These are phyloP conservation scores for Pycnococcus provasolii DNA, from an alignment of 139 green algal genomes.

Conservation along the genomic window DNA sequence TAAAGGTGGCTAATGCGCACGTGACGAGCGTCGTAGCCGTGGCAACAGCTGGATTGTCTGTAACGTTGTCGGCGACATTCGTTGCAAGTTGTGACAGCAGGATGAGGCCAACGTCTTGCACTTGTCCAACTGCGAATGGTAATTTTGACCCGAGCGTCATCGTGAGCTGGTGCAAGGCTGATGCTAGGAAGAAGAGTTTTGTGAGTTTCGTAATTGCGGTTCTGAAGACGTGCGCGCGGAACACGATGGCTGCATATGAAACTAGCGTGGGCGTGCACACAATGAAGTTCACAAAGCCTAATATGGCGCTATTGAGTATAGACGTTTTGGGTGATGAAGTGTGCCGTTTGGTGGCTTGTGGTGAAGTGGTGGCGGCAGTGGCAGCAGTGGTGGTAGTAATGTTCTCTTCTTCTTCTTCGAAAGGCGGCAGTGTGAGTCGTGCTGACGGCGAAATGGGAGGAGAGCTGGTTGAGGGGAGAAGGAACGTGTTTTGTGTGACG, in stretches of 20 bases:
- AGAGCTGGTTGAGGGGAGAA: too few relatives aligned
- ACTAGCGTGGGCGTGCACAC: slow-evolving; percentile 61
- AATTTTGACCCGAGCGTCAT: slow-evolving; percentile 46
- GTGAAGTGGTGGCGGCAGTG: too few relatives aligned
- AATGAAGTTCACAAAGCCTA: slow-evolving; percentile 48
- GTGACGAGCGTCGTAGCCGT: slow-evolving; percentile 51
- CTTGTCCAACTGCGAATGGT: slow-evolving; percentile 63
- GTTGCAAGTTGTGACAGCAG: slow-evolving; percentile 63
- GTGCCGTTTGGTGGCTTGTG: too few relatives aligned
- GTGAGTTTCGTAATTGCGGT: background rate
- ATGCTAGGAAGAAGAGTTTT: slow-evolving; percentile 36
- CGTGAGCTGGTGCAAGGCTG: slow-evolving; percentile 53
- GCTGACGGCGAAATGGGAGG: too few relatives aligned
- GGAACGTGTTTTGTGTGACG: too few relatives aligned
- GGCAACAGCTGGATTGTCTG: slow-evolving; percentile 11
- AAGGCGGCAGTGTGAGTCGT: too few relatives aligned
- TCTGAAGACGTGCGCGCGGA: slow-evolving; percentile 32
- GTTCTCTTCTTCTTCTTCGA: too few relatives aligned
- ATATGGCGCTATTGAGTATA: background rate
- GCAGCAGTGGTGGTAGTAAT: too few relatives aligned
- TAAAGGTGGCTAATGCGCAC: slow-evolving; percentile 39
- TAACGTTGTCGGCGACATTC: slow-evolving; percentile 37
- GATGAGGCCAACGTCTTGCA: slow-evolving; percentile 63
- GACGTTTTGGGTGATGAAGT: too few relatives aligned
- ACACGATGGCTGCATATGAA: slow-evolving; percentile 61